Evolutionary conservation across 2,329 filamentous ascomycete species (phyloP).

Genomic region (Neophaeococcomyces aloes): DNA sequence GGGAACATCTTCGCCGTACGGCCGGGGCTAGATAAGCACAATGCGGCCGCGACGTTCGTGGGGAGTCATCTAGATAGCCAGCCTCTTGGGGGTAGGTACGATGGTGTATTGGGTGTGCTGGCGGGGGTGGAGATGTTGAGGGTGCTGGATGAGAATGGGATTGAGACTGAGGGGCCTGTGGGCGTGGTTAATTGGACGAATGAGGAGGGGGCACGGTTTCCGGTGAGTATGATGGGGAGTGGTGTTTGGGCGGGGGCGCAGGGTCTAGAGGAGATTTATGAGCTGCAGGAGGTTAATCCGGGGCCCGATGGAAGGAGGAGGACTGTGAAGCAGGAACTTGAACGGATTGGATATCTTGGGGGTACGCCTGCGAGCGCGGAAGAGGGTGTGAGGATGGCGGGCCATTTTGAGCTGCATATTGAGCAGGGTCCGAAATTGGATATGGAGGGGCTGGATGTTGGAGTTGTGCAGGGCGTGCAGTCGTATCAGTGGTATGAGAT

Average conservation of each 20-base stretch:
- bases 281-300: conserved; percentile 46
- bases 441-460: conserved; percentile 51
- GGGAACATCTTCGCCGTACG: conserved; percentile 71
- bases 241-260: conserved; percentile 65
- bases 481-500: conserved; percentile 65
- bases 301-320: neutral
- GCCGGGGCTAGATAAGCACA: conserved; percentile 46
- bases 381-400: conserved; percentile 54
- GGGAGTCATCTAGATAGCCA: conserved; percentile 41
- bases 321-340: conserved; percentile 57
- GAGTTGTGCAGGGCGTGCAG: conserved; percentile 62
- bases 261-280: conserved; percentile 50
- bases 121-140: conserved; percentile 64
- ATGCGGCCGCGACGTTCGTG: conserved; percentile 34
- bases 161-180: conserved; percentile 60
- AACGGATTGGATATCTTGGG: conserved; percentile 59
- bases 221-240: conserved; percentile 61
- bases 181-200: conserved; percentile 74
- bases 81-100: conserved; percentile 52
- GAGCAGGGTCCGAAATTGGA: conserved; percentile 73
- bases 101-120: conserved; percentile 65
- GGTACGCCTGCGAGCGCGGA: conserved; percentile 43
- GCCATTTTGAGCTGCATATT: conserved; percentile 76
- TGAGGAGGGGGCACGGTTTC: conserved; percentile 72
- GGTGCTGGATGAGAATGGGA: conserved; percentile 54